A percentile compares a stretch with the other conserved stretches of the same genome.
Evolutionary conservation across 1,284 basidiomycete genomes (phyloP).

Genomic region (Takashimella koratensis): DNA sequence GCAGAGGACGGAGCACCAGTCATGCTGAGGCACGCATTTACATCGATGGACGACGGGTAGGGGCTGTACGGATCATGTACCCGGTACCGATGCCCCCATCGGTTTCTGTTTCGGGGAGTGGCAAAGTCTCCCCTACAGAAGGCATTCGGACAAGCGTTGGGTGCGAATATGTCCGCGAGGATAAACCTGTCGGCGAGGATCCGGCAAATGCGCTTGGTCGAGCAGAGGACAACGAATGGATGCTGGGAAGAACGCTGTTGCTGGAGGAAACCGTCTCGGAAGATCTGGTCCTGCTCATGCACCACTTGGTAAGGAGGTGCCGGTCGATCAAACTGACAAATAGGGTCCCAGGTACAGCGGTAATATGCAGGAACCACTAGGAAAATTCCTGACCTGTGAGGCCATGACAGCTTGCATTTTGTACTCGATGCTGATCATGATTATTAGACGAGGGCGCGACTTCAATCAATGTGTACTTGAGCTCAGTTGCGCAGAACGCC

Average conservation of each 20-base stretch:
- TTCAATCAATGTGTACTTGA: constrained; percentile 47
- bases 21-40: constrained; percentile 37
- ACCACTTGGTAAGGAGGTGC: constrained; percentile 42
- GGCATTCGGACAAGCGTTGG: constrained; percentile 24
- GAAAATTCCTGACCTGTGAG: constrained; percentile 48
- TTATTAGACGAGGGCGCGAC: constrained; percentile 46
- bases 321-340: background rate
- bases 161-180: constrained; percentile 6
- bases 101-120: background rate
- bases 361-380: constrained; percentile 46
- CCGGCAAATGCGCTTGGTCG: constrained; percentile 14
- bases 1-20: constrained; percentile 20
- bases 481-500: constrained; percentile 30
- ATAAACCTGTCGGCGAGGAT: background rate
- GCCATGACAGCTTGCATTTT: no score
- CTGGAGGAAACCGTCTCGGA: constrained; percentile 46
- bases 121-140: constrained; percentile 9
- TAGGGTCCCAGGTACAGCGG: constrained; percentile 48
- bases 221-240: constrained; percentile 45
- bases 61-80: constrained; percentile 36
- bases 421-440: no score
- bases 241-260: constrained; percentile 38
- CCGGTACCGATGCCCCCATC: constrained; percentile 21
- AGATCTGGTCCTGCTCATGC: constrained; percentile 44
- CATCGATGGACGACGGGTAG: constrained; percentile 40